phyloP scores from a whole-genome alignment of 2,329 filamentous ascomycete genomes.

The Colletotrichum coccodes region DNA sequence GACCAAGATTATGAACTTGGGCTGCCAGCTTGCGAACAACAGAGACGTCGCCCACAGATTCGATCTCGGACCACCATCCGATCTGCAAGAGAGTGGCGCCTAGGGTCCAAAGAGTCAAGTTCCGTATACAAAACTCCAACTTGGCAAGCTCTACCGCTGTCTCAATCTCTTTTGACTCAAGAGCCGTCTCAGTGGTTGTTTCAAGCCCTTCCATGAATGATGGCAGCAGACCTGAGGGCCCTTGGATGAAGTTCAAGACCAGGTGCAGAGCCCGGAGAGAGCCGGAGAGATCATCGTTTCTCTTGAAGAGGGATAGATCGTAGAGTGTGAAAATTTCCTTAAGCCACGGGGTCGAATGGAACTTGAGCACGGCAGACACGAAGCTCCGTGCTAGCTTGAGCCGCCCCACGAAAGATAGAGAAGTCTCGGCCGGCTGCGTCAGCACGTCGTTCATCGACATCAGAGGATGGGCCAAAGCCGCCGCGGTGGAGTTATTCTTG shows the following conservation, averaged over 20 bases:
- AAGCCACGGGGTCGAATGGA: slow-evolving; percentile 21
- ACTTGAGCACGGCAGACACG: slow-evolving; percentile 5
- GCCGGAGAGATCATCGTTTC: neutral
- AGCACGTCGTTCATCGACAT: slow-evolving; percentile 5
- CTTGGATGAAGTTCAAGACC: slow-evolving; percentile 5
- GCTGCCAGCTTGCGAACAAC: slow-evolving; percentile 34
- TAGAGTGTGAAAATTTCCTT: neutral
- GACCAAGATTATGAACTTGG: slow-evolving; percentile 25
- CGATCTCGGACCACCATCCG: slow-evolving; percentile 34
- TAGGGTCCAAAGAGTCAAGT: slow-evolving; percentile 39
- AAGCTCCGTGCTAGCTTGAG: slow-evolving; percentile 3
- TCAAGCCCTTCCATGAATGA: neutral
- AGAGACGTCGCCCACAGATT: slow-evolving; percentile 36
- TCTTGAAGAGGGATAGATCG: slow-evolving; percentile 12
- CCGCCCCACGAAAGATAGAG: neutral
- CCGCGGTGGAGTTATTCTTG: neutral
- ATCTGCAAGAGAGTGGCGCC: slow-evolving; percentile 41
- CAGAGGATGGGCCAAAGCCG: neutral
- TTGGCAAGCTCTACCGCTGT: neutral
- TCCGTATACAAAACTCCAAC: slow-evolving; percentile 35
- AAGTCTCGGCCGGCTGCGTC: too few species aligned
- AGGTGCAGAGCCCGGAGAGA: slow-evolving; percentile 12
- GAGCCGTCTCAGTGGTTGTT: neutral
- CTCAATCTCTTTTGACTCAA: neutral
- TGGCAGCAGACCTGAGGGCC: neutral